phyloP scores from a whole-genome alignment of 2,329 filamentous ascomycete genomes.

The Ceratocystis albifundus region DNA sequence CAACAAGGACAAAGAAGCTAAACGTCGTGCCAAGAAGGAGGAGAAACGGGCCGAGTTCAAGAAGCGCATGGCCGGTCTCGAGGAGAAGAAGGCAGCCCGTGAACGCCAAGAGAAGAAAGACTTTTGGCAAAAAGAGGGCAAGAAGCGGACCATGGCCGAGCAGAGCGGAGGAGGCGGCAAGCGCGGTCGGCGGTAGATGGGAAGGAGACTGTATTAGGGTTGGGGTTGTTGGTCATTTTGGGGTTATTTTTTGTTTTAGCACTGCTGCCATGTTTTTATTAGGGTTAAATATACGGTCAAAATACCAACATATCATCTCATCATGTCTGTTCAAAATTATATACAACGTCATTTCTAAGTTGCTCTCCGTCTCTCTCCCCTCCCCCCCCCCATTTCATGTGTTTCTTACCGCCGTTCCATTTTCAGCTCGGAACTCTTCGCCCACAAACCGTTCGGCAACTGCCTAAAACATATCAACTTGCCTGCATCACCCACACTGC shows the following conservation, averaged over 20 bases:
- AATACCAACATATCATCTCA: background rate
- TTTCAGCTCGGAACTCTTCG: conserved; percentile 48
- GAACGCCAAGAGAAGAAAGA: conserved; percentile 90
- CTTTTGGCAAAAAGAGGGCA: conserved; percentile 84
- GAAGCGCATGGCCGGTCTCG: conserved; percentile 68
- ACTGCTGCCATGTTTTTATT: background rate
- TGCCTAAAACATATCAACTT: conserved; percentile 51
- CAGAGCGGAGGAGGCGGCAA: conserved; percentile 33
- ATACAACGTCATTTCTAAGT: background rate
- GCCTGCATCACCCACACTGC: conserved; percentile 67
- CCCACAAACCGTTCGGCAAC: conserved; percentile 46
- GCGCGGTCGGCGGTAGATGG: conserved; percentile 24
- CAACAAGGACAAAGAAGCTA: conserved; percentile 79
- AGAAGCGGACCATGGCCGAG: conserved; percentile 44
- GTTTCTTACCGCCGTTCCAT: conserved; percentile 37
- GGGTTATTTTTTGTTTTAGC: background rate
- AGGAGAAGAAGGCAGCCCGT: conserved; percentile 72
- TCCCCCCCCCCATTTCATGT: background rate
- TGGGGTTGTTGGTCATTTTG: background rate
- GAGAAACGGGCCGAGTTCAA: conserved; percentile 69
- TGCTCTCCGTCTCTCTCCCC: background rate
- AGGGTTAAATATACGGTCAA: background rate
- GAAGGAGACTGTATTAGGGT: conserved; percentile 10
- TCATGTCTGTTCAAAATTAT: background rate
- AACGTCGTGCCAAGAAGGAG: conserved; percentile 75